Conservation (phyloP, 2,329 filamentous ascomycete species). For the Stagonosporopsis vannaccii region DNA sequence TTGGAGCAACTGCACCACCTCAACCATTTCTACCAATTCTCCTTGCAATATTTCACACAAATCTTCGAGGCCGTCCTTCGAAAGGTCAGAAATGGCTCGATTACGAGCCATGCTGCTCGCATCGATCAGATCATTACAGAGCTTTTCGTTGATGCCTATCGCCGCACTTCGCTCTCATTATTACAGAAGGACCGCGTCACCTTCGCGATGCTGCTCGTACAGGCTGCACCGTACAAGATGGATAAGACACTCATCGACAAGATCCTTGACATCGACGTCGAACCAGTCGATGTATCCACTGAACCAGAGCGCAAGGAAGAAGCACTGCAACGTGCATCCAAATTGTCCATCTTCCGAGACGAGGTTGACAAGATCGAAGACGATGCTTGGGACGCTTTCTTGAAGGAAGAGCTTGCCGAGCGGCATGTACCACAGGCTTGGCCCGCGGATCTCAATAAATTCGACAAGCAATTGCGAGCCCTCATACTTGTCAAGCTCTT, state of each 20-base stretch:
- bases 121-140: slow-evolving; percentile 91
- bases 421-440: slow-evolving; percentile 80
- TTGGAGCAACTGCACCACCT: slow-evolving; percentile 97
- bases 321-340: slow-evolving; percentile 71
- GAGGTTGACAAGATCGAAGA: slow-evolving; percentile 68
- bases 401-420: slow-evolving; percentile 85
- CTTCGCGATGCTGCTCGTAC: slow-evolving; percentile 90
- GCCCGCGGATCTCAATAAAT: slow-evolving; percentile 67
- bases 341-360: slow-evolving; percentile 76
- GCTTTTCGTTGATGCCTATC: slow-evolving; percentile 89
- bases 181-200: slow-evolving; percentile 95
- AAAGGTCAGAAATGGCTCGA: slow-evolving; percentile 75
- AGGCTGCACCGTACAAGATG: slow-evolving; percentile 96
- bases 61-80: slow-evolving; percentile 95
- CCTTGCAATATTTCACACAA: slow-evolving; percentile 95
- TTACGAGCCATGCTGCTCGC: slow-evolving; percentile 77
- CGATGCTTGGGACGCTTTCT: slow-evolving; percentile 80
- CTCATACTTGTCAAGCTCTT: slow-evolving; percentile 92
- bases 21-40: slow-evolving; percentile 99
- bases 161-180: slow-evolving; percentile 89
- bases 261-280: slow-evolving; percentile 79
- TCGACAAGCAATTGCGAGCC: slow-evolving; percentile 81
- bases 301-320: slow-evolving; percentile 69
- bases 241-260: slow-evolving; percentile 87
- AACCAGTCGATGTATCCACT: slow-evolving; percentile 80